Conservation (phyloP, 129 eudicot species). For the Lonicera japonica region DNA sequence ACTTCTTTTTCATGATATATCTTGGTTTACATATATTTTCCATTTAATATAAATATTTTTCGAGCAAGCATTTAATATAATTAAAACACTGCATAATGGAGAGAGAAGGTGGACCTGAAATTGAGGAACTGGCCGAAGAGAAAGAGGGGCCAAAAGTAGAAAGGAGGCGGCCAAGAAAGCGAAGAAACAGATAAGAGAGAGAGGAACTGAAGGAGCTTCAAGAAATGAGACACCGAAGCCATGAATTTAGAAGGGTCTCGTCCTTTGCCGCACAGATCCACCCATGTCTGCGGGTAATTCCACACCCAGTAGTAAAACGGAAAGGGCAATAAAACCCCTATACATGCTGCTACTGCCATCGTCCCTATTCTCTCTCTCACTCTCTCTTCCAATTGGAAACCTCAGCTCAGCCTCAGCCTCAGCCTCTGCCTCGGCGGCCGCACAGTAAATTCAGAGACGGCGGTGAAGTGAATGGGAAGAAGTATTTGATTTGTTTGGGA, state of each 20-base stretch:
- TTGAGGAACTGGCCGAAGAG: conserved; percentile 86
- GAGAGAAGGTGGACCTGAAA: conserved; percentile 50
- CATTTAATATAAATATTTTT: no score
- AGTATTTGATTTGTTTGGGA: no score
- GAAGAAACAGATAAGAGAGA: conserved; percentile 74
- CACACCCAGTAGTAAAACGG: conserved; percentile 85
- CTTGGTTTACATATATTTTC: no score
- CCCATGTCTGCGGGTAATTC: conserved; percentile 81
- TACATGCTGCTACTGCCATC: conserved; percentile 30
- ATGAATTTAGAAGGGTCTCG: conserved; percentile 70
- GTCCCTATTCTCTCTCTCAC: conserved; percentile 44
- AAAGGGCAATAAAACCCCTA: conserved; percentile 71
- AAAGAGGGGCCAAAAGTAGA: conserved; percentile 89
- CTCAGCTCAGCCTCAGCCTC: background rate
- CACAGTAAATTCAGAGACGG: no score
- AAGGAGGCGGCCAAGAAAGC: conserved; percentile 88
- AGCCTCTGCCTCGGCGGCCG: no score
- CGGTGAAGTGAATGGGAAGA: no score
- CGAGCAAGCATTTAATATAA: no score
- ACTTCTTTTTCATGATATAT: no score
- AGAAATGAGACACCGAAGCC: conserved; percentile 64
- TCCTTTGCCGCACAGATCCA: conserved; percentile 55
- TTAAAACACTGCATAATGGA: no score
- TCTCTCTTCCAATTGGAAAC: background rate
- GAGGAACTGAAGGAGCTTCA: conserved; percentile 69